Conservation (phyloP, 2,329 filamentous ascomycete species). For the Cercospora citrullina region DNA sequence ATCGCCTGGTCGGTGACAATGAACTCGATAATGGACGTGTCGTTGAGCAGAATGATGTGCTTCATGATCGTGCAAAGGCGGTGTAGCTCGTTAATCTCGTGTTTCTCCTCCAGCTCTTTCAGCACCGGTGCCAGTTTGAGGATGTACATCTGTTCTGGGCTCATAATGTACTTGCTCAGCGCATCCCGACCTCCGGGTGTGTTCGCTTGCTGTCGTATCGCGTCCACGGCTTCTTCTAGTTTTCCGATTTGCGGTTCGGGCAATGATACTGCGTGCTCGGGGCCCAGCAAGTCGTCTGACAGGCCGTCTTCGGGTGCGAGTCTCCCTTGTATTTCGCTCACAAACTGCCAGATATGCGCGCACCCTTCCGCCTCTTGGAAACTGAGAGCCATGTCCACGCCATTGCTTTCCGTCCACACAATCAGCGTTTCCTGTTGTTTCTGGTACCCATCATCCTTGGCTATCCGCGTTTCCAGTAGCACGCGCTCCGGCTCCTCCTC, state of each 20-base stretch:
- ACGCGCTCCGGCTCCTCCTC: slow-evolving; percentile 85
- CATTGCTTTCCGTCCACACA: slow-evolving; percentile 92
- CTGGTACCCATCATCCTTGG: slow-evolving; percentile 93
- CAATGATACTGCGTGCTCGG: slow-evolving; percentile 68
- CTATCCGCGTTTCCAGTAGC: slow-evolving; percentile 84
- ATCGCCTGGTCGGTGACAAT: slow-evolving; percentile 88
- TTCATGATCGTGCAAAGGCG: slow-evolving; percentile 98
- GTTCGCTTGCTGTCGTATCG: slow-evolving; percentile 75
- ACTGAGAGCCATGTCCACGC: slow-evolving; percentile 94
- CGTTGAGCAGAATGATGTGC: slow-evolving; percentile 88
- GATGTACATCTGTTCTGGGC: slow-evolving; percentile 72
- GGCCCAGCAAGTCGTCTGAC: slow-evolving; percentile 83
- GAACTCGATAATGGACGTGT: slow-evolving; percentile 90
- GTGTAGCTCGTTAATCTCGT: slow-evolving; percentile 83
- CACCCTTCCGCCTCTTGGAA: slow-evolving; percentile 98
- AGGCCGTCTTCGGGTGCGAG: slow-evolving; percentile 75
- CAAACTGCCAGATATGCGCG: slow-evolving; percentile 91
- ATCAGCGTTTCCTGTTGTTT: slow-evolving; percentile 99
- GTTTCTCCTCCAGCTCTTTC: slow-evolving; percentile 84
- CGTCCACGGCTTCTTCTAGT: slow-evolving; percentile 78
- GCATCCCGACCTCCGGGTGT: slow-evolving; percentile 78
- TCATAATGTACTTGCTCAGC: slow-evolving; percentile 81
- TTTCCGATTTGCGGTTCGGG: slow-evolving; percentile 79
- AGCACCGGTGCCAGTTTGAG: slow-evolving; percentile 82
- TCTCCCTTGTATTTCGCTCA: slow-evolving; percentile 79